Evolutionary conservation across 2,329 filamentous ascomycete species (phyloP).

Genomic region (Ploettnerulaceae sp.): DNA sequence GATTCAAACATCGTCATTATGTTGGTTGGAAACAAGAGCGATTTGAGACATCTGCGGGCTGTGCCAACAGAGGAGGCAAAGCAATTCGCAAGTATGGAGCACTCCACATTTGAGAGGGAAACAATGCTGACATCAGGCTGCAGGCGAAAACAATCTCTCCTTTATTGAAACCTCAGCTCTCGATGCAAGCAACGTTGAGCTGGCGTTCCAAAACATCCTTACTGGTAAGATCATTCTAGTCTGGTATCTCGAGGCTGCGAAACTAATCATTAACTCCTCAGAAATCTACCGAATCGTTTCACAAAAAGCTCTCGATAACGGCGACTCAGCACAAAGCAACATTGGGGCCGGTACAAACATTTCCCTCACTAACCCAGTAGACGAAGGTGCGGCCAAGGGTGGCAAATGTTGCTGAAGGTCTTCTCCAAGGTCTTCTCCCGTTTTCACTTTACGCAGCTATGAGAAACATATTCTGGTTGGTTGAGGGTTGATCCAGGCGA

Average conservation of each 20-base stretch:
- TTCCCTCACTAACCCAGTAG: constrained; percentile 79
- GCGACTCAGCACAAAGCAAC: constrained; percentile 73
- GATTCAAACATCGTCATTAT: constrained; percentile 99
- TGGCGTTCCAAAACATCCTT: constrained; percentile 98
- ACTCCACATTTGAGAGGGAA: constrained; percentile 2
- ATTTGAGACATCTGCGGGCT: constrained; percentile 96
- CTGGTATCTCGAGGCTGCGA: background rate
- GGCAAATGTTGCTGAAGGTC: constrained; percentile 67
- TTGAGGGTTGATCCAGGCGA: constrained; percentile 31
- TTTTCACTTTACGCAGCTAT: constrained; percentile 19
- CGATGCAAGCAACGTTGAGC: constrained; percentile 97
- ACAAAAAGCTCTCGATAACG: constrained; percentile 91
- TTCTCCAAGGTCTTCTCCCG: constrained; percentile 10
- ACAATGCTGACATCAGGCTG: constrained; percentile 29
- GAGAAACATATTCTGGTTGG: constrained; percentile 28
- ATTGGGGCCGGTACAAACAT: constrained; percentile 79
- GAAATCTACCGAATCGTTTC: constrained; percentile 99
- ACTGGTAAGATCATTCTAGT: constrained; percentile 63
- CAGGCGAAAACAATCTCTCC: constrained; percentile 95
- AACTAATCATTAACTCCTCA: constrained; percentile 36
- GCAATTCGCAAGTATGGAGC: constrained; percentile 78
- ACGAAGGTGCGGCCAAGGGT: constrained; percentile 68
- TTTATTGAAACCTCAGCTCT: constrained; percentile 99
- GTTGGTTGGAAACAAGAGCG: constrained; percentile 99
- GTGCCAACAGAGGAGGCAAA: constrained; percentile 98